Evolutionary conservation across 2,329 filamentous ascomycete species (phyloP), one percentile per base, ranked within the genome.

Genomic region (Pseudocercospora ulei): DNA sequence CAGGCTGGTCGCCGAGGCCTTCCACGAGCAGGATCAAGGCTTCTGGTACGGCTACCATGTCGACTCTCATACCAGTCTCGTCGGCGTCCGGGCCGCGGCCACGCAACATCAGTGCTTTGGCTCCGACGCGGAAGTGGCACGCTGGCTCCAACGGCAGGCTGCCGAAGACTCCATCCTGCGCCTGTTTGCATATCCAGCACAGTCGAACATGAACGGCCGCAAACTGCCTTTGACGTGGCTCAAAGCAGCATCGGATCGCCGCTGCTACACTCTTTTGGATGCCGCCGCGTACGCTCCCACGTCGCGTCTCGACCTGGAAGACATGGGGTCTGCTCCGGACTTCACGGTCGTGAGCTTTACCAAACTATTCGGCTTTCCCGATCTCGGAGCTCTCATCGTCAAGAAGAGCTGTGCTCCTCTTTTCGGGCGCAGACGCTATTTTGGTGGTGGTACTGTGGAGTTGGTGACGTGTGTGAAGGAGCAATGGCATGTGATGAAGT

Each of bases 291-390:
- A 84, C 7, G 80, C 78, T 6, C 78, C 85, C 5, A 94, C 87
- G 0, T 76, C 82, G 3, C 76, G 75, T 1, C 66, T 96, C 4
- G 74, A 92, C 54, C 65, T 96, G 2, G 68, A 74, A 39, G 64
- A 82, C 49, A 51, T 69, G 0, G 64, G 67, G 0, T 57, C 63
- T 0, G 76, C 80, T 0, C 82, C 88, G 1, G 88, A 96, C 58
- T 96, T 96, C 50, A 80, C 76, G 0, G 81, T 84, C 0, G 56
- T 96, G 26, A 95, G 87, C 60, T 77, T 96, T 48, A 92, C 95
- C 65, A 98, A 96, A 60, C 87, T 95, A n/a, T 96, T 96, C 59
- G 88, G 90, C 1, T 95, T 95, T 49, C 88, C 88, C 0, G 84
- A 96, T 57, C 67, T 96, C 1, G 88, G 88, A 1, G 86, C 79